Percentiles rank a stretch among this genome's conserved stretches.
Conservation (phyloP, 2,329 filamentous ascomycete genomes). For the Capronia epimyces region DNA sequence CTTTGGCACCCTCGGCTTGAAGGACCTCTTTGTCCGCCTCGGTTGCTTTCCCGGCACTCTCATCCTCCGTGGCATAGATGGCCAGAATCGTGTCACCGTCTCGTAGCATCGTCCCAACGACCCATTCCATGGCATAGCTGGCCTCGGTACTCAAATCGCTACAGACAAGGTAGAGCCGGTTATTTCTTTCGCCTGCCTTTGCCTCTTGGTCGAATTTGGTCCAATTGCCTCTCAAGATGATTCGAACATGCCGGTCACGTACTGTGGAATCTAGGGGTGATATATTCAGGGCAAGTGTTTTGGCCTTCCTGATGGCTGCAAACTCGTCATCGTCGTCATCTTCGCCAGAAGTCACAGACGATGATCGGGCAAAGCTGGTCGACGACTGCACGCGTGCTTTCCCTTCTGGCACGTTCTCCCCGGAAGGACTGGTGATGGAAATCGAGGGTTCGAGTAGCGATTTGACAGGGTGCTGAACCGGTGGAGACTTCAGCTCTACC, state of each 20-base stretch:
- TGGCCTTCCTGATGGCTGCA: slow-evolving; percentile 78
- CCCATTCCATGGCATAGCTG: slow-evolving; percentile 93
- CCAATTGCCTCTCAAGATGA: slow-evolving; percentile 86
- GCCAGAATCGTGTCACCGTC: slow-evolving; percentile 92
- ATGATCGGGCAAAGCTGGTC: slow-evolving; percentile 18
- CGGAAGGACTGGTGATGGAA: slow-evolving; percentile 27
- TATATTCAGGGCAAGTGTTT: slow-evolving; percentile 74
- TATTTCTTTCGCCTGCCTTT: slow-evolving; percentile 68
- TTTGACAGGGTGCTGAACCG: slow-evolving; percentile 21
- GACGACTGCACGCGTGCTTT: slow-evolving; percentile 36
- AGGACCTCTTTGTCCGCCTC: slow-evolving; percentile 36
- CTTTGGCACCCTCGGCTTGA: slow-evolving; percentile 63
- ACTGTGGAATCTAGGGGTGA: slow-evolving; percentile 70
- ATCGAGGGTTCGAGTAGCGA: slow-evolving; percentile 31
- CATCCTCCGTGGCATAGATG: slow-evolving; percentile 90
- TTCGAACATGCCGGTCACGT: slow-evolving; percentile 75
- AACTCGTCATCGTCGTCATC: slow-evolving; percentile 65
- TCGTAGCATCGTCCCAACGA: slow-evolving; percentile 86
- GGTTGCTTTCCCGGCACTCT: slow-evolving; percentile 47
- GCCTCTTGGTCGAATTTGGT: slow-evolving; percentile 59
- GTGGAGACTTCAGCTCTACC: slow-evolving; percentile 12
- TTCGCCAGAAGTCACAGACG: slow-evolving; percentile 10
- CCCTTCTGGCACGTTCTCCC: slow-evolving; percentile 35
- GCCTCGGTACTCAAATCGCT: slow-evolving; percentile 93
- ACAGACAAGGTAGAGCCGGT: slow-evolving; percentile 90